phyloP scores from a whole-genome alignment of 768 basidiomycete genomes.

The Clavulina sp. region DNA sequence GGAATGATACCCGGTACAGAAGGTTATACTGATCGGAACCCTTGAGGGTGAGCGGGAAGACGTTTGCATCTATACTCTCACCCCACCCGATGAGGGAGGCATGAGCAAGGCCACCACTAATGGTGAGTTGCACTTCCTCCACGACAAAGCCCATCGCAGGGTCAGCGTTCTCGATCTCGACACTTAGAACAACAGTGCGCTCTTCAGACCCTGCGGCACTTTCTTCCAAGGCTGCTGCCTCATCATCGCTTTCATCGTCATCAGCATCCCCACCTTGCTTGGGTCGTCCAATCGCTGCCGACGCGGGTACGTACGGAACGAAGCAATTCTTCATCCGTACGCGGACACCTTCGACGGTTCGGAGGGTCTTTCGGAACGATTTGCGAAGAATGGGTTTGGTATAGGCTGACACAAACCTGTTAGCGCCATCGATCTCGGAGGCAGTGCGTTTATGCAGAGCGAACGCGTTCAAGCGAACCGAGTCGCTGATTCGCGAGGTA shows the following conservation, averaged over 20 bases:
- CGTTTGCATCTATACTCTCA: constrained; percentile 17
- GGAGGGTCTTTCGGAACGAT: constrained; percentile 64
- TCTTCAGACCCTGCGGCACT: constrained; percentile 59
- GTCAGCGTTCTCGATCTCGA: constrained; percentile 76
- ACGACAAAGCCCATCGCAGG: constrained; percentile 47
- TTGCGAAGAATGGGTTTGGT: constrained; percentile 55
- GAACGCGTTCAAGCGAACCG: constrained; percentile 49
- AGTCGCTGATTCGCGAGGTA: constrained; percentile 49
- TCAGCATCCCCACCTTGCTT: constrained; percentile 11
- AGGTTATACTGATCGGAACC: constrained; percentile 73
- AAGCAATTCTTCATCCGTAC: constrained; percentile 92
- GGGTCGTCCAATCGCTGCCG: neutral
- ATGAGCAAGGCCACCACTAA: constrained; percentile 48
- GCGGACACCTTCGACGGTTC: constrained; percentile 65
- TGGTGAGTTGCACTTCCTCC: constrained; percentile 53
- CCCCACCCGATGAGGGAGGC: constrained; percentile 35
- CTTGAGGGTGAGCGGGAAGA: constrained; percentile 59
- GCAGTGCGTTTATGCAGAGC: constrained; percentile 37
- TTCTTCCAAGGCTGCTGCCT: constrained; percentile 60
- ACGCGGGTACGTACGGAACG: constrained; percentile 46
- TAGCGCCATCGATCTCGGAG: no score
- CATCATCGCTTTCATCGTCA: constrained; percentile 19
- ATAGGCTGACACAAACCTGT: constrained; percentile 26
- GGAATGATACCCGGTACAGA: constrained; percentile 74
- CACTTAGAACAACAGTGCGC: constrained; percentile 72